A percentile compares a stretch with the other conserved stretches of the same genome.
Evolutionary conservation across 345 rosid genomes (phyloP).

Genomic region (Acer saccharum): DNA sequence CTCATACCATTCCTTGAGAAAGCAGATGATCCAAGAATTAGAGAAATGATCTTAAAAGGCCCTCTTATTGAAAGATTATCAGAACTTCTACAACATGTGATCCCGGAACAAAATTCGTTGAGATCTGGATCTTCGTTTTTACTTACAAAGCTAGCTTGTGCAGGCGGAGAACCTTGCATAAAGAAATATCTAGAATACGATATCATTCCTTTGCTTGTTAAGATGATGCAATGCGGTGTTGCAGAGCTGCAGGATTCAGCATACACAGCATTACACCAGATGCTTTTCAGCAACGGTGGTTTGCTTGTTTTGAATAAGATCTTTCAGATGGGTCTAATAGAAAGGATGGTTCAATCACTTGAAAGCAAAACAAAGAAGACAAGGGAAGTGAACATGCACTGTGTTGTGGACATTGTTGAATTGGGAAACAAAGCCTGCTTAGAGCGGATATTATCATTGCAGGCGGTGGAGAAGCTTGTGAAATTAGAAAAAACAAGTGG

Average conservation of each 20-base stretch:
- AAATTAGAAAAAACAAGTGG: conserved; percentile 26
- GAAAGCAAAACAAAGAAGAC: conserved; percentile 30
- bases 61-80: conserved; percentile 28
- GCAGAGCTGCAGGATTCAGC: conserved; percentile 37
- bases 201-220: conserved; percentile 27
- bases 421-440: conserved; percentile 25
- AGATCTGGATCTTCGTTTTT: conserved; percentile 34
- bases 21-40: conserved; percentile 27
- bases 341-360: conserved; percentile 18
- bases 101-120: conserved; percentile 20
- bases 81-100: conserved; percentile 24
- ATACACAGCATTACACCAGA: conserved; percentile 29
- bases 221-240: conserved; percentile 32
- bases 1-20: conserved; percentile 37
- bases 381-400: conserved; percentile 24
- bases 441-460: conserved; percentile 25
- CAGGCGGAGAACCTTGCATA: conserved; percentile 34
- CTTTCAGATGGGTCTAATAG: conserved; percentile 23
- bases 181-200: conserved; percentile 26
- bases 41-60: conserved; percentile 31
- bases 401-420: conserved; percentile 32
- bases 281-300: conserved; percentile 32
- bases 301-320: conserved; percentile 25
- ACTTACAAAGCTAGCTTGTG: conserved; percentile 33
- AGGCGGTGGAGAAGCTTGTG: conserved; percentile 34